These are phyloP conservation scores for Aspergillus melleus DNA, from an alignment of 2,329 filamentous ascomycete species.

Conservation along the genomic window DNA sequence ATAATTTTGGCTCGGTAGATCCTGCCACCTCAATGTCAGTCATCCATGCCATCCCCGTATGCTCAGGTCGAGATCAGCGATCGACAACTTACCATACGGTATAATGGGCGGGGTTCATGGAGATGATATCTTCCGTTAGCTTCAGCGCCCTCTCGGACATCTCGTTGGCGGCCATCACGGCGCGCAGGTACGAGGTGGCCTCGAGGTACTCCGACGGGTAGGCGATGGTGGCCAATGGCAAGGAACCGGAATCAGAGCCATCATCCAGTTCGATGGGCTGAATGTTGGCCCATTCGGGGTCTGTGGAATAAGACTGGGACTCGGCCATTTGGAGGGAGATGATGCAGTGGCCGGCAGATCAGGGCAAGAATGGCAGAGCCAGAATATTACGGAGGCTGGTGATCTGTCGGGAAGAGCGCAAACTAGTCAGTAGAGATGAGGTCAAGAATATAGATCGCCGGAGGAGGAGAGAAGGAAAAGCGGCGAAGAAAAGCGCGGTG, in stretches of 20 bases:
- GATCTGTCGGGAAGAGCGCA: background rate
- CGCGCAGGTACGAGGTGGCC: conserved; percentile 88
- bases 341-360: background rate
- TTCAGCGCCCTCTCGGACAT: conserved; percentile 73
- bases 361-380: no score
- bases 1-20: conserved; percentile 85
- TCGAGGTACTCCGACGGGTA: conserved; percentile 89
- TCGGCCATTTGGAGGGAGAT: background rate
- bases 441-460: background rate
- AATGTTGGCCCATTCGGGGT: conserved; percentile 82
- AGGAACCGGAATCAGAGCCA: conserved; percentile 52
- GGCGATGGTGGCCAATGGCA: conserved; percentile 86
- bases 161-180: conserved; percentile 88
- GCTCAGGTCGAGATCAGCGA: background rate
- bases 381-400: background rate
- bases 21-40: conserved; percentile 39
- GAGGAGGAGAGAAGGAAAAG: background rate
- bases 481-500: background rate
- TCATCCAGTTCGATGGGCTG: conserved; percentile 81
- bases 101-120: conserved; percentile 94
- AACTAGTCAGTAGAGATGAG: no score
- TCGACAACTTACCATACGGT: conserved; percentile 74
- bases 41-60: background rate
- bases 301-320: conserved; percentile 55
- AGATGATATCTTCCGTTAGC: conserved; percentile 86